Evolutionary conservation across 352 stramenopile species (phyloP).

Genomic region (Phytophthora palmivora): DNA sequence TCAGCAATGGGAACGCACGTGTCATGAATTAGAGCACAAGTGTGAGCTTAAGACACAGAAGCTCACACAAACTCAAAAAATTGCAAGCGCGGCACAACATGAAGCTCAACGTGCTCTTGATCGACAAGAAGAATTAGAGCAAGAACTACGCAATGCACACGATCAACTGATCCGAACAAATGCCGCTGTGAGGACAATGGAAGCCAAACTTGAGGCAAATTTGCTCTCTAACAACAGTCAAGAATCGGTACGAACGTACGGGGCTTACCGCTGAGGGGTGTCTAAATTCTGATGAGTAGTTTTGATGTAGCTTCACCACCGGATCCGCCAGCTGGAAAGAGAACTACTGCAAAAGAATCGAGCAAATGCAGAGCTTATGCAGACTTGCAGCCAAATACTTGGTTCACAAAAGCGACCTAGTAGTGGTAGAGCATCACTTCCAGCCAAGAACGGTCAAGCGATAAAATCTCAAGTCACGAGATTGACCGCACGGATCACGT

Average conservation of each 20-base stretch:
- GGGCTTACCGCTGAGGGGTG: background rate
- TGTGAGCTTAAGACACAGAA: constrained; percentile 30
- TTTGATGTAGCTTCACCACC: constrained; percentile 40
- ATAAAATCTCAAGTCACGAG: constrained; percentile 19
- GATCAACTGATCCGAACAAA: constrained; percentile 60
- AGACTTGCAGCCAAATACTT: constrained; percentile 41
- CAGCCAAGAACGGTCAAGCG: constrained; percentile 1
- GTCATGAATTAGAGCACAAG: constrained; percentile 37
- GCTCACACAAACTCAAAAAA: constrained; percentile 32
- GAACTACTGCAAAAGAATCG: constrained; percentile 49
- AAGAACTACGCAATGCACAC: constrained; percentile 45
- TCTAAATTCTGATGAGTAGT: background rate
- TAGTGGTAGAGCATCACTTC: constrained; percentile 3
- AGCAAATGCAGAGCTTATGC: constrained; percentile 39
- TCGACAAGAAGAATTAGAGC: constrained; percentile 43
- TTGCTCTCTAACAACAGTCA: constrained; percentile 27
- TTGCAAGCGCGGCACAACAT: constrained; percentile 29
- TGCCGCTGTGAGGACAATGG: constrained; percentile 51
- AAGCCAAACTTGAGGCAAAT: constrained; percentile 50
- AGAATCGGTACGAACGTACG: constrained; percentile 10
- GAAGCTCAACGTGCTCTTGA: constrained; percentile 26
- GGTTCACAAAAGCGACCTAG: constrained; percentile 14
- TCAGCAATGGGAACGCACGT: constrained; percentile 44
- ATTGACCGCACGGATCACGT: constrained; percentile 30
- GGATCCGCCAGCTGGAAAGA: constrained; percentile 50